Evolutionary conservation across 2,329 filamentous ascomycete genomes (phyloP), one percentile per base, ranked within the genome.

Genomic region (Hortaea werneckii): DNA sequence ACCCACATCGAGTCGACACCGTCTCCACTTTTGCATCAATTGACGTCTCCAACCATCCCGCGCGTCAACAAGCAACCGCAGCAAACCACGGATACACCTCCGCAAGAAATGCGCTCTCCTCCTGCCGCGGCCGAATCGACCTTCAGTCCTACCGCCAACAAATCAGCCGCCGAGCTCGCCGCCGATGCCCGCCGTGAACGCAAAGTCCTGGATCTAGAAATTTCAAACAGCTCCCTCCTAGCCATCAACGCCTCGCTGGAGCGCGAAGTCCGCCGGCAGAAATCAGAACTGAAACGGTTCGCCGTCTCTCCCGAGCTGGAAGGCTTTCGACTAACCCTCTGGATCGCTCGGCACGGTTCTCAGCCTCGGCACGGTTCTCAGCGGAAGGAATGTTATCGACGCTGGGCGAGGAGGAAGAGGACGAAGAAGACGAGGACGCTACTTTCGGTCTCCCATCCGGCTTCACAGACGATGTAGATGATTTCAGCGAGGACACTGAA

Each of bases 241-340:
- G 92, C 92, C 37, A 96, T 98, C 67, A 98, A 98, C 62, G 78
- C 89, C 44, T 92, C 88, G 0, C 70, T 98, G 0, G 92, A 98
- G 67, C 79, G 87, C 26, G 87, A 96, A 62, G 76, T 98, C 57
- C 80, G 88, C 27, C 94, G 94, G 62, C 90, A 96, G 59, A 90
- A 85, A 34, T 79, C 85, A 1, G 92, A 98, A 61, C 65, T 98
- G 29, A 82, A 92, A 47, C 77, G 90, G 38, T 96, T 83, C 80
- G 86, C 43, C 80, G 92, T n/a, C 70, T 96, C 42, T 94, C 87
- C 35, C 79, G 90, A 13, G 81, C 87, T 0, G 88, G 88, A 0
- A 77, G 81, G 1, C 70, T 95, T 12, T 84, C 85, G 0, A 67
- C 82, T 10, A 70, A 72, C 27, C 44, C 54, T 4, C 40, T 41